phyloP scores from a whole-genome alignment of 768 basidiomycete genomes.

The Tylopilus rubrobrunneus region DNA sequence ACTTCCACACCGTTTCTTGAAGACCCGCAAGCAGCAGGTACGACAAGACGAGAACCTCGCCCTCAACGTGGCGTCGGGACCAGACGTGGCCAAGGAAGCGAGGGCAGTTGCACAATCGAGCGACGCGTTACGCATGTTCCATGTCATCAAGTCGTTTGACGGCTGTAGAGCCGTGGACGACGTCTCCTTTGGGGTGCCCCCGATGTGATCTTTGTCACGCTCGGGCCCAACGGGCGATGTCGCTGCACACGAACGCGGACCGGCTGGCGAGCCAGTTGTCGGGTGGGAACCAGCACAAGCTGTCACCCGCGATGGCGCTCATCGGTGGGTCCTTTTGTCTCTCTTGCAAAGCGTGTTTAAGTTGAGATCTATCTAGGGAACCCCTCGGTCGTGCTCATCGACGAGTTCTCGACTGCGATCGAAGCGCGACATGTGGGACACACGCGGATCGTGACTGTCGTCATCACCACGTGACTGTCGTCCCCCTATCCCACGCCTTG shows the following conservation, averaged over 20 bases:
- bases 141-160: conserved; percentile 59
- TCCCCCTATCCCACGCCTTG: too few species aligned
- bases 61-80: conserved; percentile 22
- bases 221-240: too few species aligned
- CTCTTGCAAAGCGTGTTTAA: too few species aligned
- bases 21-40: conserved; percentile 13
- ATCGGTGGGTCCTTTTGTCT: conserved; percentile 48
- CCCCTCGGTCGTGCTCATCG: conserved; percentile 73
- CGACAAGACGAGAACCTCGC: conserved; percentile 12
- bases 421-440: too few species aligned
- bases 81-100: conserved; percentile 57
- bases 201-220: conserved; percentile 69
- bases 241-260: conserved; percentile 58
- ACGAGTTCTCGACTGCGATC: conserved; percentile 80
- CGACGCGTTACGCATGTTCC: conserved; percentile 59
- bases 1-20: conserved; percentile 37
- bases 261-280: too few species aligned
- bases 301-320: too few species aligned
- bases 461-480: too few species aligned
- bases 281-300: too few species aligned
- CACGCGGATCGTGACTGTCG: too few species aligned
- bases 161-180: conserved; percentile 63
- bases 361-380: too few species aligned
- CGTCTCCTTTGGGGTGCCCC: conserved; percentile 63
- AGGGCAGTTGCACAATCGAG: conserved; percentile 41